Evolutionary conservation across 2,329 filamentous ascomycete species (phyloP), one percentile per base, ranked within the genome.

Genomic region (Zelopaecilomyces penicillatus): DNA sequence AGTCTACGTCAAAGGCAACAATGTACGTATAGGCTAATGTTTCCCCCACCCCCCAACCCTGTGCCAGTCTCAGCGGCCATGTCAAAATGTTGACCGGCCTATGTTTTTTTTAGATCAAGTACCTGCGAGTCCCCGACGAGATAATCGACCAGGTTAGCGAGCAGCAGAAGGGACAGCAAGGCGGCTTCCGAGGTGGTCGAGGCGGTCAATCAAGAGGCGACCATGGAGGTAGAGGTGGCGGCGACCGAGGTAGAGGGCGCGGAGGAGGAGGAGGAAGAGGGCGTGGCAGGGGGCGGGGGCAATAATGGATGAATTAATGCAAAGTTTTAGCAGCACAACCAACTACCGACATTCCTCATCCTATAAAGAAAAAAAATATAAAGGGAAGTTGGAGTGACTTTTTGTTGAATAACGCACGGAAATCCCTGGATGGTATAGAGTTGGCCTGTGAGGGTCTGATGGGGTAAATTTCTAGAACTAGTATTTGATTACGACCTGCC

Each of bases 1-100:
- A 65, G 89, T 91, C 47, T 98, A 98, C 61, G 87, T 98, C 42
- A 85, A 95, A 63, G 93, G 93, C 49, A 98, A 97, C 69, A 98
- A 97, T 63, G 91, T 96, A 69, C 50, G 85, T 72, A 27, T 9
- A 39, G 19, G 19, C 19, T 3, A 19, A 19, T 19, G 19, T 19
- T 5, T 26, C 2, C 4, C n/a, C 10, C 29, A 11, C 30, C 19
- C 19, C 19, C 19, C 19, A 19, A 19, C 19, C 19, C 19, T 19
- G 19, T 3, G 19, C 19, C 19, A 19, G 19, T 19, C 19, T 19
- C 19, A 19, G 19, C 19, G 19, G 19, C 3, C 19, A 19, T 19
- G 19, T 19, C 19, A 19, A 19, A 19, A 3, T 19, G 19, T 19
- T 19, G 19, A 19, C 19, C 19, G 19, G 19, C 19, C 19, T 19